Evolutionary conservation across 2,329 filamentous ascomycete species (phyloP).

Genomic region (Colletotrichum chlorophyti): DNA sequence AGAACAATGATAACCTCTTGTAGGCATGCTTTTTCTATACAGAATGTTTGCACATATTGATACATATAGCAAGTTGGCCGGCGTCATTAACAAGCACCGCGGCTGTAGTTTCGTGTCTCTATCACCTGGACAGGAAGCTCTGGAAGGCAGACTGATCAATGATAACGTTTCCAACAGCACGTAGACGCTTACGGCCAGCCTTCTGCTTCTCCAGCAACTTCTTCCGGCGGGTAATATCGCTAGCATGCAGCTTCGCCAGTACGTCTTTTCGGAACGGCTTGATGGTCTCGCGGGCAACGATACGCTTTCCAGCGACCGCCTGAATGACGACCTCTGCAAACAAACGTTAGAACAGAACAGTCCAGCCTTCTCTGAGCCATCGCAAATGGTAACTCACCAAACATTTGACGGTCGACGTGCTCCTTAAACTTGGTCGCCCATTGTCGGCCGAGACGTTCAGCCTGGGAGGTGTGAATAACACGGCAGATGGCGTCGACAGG

Average conservation of each 20-base stretch:
- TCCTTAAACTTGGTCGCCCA: slow-evolving; percentile 98
- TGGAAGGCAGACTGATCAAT: slow-evolving; percentile 97
- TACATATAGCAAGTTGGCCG: too few species aligned
- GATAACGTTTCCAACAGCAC: slow-evolving; percentile 87
- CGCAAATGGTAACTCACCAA: slow-evolving; percentile 54
- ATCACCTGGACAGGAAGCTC: slow-evolving; percentile 82
- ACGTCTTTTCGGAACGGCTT: slow-evolving; percentile 98
- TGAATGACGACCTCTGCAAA: slow-evolving; percentile 85
- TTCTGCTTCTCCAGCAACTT: slow-evolving; percentile 98
- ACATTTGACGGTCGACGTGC: slow-evolving; percentile 96
- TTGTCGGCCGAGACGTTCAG: slow-evolving; percentile 77
- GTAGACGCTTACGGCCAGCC: slow-evolving; percentile 87
- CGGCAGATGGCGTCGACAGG: slow-evolving; percentile 95
- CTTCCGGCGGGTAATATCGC: slow-evolving; percentile 79
- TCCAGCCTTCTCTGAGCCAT: neutral
- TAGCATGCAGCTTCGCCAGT: slow-evolving; percentile 88
- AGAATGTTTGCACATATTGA: too few species aligned
- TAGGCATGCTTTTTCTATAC: too few species aligned
- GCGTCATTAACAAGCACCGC: too few species aligned
- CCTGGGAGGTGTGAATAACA: slow-evolving; percentile 83
- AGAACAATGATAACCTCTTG: too few species aligned
- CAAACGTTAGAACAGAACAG: neutral
- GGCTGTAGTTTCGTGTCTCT: neutral
- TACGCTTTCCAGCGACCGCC: slow-evolving; percentile 80
- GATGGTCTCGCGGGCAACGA: slow-evolving; percentile 91